These are phyloP conservation scores for Pseudopithomyces chartarum DNA, from an alignment of 2,329 filamentous ascomycete species.

Conservation along the genomic window DNA sequence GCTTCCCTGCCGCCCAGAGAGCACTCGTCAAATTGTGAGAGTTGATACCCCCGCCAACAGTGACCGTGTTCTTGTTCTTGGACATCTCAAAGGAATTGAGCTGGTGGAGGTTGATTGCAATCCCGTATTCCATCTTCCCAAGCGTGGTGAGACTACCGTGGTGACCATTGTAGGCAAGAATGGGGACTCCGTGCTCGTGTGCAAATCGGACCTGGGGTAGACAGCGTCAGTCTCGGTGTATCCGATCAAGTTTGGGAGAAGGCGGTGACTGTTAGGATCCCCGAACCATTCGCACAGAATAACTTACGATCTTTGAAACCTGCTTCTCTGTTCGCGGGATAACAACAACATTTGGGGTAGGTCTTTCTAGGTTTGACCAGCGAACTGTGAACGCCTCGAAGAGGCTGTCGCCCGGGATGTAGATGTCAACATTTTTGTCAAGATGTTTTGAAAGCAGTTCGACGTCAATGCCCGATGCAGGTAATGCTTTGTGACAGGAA, in stretches of 20 bases:
- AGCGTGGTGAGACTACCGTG: neutral
- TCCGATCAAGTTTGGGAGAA: neutral
- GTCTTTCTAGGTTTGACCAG: constrained; percentile 25
- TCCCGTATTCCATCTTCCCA: neutral
- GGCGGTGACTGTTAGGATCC: neutral
- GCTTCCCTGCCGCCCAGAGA: neutral
- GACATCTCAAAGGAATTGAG: neutral
- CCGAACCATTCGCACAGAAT: neutral
- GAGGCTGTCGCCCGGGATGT: constrained; percentile 16
- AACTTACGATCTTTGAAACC: constrained; percentile 26
- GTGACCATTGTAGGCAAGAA: neutral
- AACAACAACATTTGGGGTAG: constrained; percentile 25
- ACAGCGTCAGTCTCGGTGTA: too few species aligned
- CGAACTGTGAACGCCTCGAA: constrained; percentile 21
- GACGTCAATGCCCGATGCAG: constrained; percentile 21
- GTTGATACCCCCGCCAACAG: neutral
- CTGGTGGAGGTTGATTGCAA: neutral
- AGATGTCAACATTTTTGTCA: constrained; percentile 20
- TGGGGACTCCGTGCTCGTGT: neutral
- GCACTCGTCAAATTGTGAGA: neutral
- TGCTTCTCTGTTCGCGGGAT: constrained; percentile 24
- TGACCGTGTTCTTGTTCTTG: neutral
- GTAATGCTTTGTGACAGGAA: constrained; percentile 12
- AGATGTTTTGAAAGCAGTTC: constrained; percentile 20
- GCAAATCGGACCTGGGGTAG: too few species aligned